A percentile compares a stretch with the other conserved stretches of the same genome.
Conservation (phyloP, 2,329 filamentous ascomycete species). For the Canariomyces notabilis region DNA sequence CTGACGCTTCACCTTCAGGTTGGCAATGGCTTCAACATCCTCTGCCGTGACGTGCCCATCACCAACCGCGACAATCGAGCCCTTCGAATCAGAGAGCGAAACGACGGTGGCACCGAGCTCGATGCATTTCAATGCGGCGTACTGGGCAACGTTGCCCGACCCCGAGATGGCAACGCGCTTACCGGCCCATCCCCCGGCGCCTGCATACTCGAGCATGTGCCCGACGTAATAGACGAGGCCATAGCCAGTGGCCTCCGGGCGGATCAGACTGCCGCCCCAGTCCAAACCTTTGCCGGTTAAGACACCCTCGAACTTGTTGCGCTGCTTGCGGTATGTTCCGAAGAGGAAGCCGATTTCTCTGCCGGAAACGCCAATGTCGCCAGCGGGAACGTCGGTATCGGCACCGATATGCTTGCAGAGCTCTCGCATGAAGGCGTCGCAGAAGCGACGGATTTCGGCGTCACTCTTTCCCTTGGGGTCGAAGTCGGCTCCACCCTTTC, state of each 20-base stretch:
- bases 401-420: slow-evolving; percentile 93
- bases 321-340: slow-evolving; percentile 82
- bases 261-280: slow-evolving; percentile 92
- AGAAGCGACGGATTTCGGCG: slow-evolving; percentile 96
- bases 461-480: slow-evolving; percentile 98
- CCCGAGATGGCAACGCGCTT: slow-evolving; percentile 95
- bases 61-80: slow-evolving; percentile 69
- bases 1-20: slow-evolving; percentile 82
- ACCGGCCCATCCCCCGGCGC: slow-evolving; percentile 77
- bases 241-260: slow-evolving; percentile 92
- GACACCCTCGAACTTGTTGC: slow-evolving; percentile 91
- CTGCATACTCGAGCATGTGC: slow-evolving; percentile 91
- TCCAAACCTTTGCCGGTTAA: slow-evolving; percentile 89
- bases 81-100: slow-evolving; percentile 90
- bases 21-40: slow-evolving; percentile 72
- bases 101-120: slow-evolving; percentile 91
- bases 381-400: slow-evolving; percentile 92
- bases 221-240: slow-evolving; percentile 94
- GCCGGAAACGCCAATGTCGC: slow-evolving; percentile 89
- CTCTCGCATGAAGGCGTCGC: slow-evolving; percentile 92
- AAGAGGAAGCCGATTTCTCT: slow-evolving; percentile 95
- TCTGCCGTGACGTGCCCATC: slow-evolving; percentile 71
- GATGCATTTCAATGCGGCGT: slow-evolving; percentile 91
- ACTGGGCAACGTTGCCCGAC: slow-evolving; percentile 97
- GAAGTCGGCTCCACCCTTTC: slow-evolving; percentile 96